Evolutionary conservation across 371 early-diverging fungal genomes (phyloP).

Genomic region (Mucor lusitanicus): DNA sequence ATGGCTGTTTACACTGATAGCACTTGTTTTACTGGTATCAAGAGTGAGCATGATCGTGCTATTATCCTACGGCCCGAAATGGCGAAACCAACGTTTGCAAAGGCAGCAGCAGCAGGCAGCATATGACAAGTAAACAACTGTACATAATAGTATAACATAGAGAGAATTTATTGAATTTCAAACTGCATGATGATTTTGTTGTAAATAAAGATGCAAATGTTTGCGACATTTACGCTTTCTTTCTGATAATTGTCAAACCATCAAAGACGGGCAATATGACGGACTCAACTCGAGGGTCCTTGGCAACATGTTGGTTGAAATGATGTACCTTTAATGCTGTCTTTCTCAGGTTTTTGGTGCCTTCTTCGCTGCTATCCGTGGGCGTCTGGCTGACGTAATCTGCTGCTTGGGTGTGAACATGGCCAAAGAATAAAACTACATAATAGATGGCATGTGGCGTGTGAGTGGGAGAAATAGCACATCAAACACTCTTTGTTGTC

Average conservation of each 20-base stretch:
- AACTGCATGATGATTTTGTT: not conserved
- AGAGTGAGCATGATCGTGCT: constrained; percentile 27
- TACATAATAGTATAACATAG: no score
- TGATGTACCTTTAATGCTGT: constrained; percentile 47
- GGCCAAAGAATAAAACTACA: constrained; percentile 42
- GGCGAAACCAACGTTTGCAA: constrained; percentile 28
- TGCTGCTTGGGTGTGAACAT: constrained; percentile 35
- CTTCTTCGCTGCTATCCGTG: not conserved
- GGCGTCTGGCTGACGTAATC: constrained; percentile 12
- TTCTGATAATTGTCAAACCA: constrained; percentile 65
- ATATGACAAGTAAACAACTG: no score
- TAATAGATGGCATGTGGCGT: not conserved
- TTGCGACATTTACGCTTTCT: constrained; percentile 5
- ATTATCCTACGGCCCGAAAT: constrained; percentile 32
- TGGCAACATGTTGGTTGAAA: constrained; percentile 67
- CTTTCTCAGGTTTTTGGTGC: constrained; percentile 35
- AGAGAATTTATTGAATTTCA: not conserved
- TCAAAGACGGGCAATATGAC: constrained; percentile 69
- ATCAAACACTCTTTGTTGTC: not conserved
- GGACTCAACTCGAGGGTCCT: constrained; percentile 63
- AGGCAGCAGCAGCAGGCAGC: not conserved
- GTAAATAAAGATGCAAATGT: not conserved
- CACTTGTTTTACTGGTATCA: constrained; percentile 31
- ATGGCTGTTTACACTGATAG: constrained; percentile 38
- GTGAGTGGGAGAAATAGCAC: no score